Conservation (phyloP, 2,329 filamentous ascomycete species). For the Clarireedia hainanense region DNA sequence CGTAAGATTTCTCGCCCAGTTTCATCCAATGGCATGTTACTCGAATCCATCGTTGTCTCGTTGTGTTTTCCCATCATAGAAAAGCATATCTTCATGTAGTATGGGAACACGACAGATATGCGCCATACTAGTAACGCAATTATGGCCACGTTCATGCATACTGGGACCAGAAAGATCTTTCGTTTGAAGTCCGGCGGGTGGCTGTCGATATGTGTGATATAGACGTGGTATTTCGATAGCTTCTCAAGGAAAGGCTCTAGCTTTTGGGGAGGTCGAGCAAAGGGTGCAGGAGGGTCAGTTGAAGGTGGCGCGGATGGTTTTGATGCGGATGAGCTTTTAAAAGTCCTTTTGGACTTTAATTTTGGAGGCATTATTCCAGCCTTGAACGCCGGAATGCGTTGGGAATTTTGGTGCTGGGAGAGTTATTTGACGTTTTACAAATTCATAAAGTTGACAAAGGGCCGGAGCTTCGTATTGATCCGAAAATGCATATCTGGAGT, state of each 20-base stretch:
- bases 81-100: conserved; percentile 46
- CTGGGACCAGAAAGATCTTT: conserved; percentile 74
- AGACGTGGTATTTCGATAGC: conserved; percentile 63
- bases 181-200: conserved; percentile 65
- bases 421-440: background rate
- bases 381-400: background rate
- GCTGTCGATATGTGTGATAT: conserved; percentile 76
- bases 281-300: conserved; percentile 50
- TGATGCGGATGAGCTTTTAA: conserved; percentile 12
- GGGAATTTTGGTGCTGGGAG: background rate
- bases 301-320: conserved; percentile 11
- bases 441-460: background rate
- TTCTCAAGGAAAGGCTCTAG: conserved; percentile 59
- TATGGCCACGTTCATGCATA: conserved; percentile 67
- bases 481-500: background rate
- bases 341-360: conserved; percentile 24
- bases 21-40: conserved; percentile 46
- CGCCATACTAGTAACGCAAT: conserved; percentile 58
- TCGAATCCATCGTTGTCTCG: conserved; percentile 55
- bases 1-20: conserved; percentile 40
- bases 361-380: conserved; percentile 27
- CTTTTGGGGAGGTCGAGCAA: conserved; percentile 54
- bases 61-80: conserved; percentile 36
- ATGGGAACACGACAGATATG: conserved; percentile 59
- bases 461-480: background rate